Base-by-base conservation (phyloP, 805 yeast genomes). In the Saccharomycopsis synnaedendra region DNA sequence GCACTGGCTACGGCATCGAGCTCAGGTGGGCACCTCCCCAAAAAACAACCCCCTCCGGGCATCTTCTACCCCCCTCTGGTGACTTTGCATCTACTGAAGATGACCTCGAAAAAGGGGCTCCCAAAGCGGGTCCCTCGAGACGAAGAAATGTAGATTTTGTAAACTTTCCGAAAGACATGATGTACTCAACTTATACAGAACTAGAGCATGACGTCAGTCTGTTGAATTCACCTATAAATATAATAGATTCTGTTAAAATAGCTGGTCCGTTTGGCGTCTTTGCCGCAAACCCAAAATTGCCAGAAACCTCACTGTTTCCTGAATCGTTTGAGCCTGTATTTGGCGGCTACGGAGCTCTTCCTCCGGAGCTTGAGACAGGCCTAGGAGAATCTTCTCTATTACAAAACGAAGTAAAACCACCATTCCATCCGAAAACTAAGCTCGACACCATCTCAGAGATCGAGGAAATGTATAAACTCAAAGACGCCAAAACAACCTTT, bases 251-350 rank as follows among this genome's bases (percentile, higher is more conserved):
- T 0, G 70, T 74, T 64, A 57, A 73, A 4, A n/a, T n/a, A n/a
- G 63, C 73, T 41, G 95, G 95, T 1, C 94, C 93, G 9, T 88
- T 86, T 67, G 95, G 94, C 1, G 93, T 85, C 0, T 85, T 19
- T 19, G 19, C 19, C 19, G 19, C 19, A 19, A 19, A 19, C 19
- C 47, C 10, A 7, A 31, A 5, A 30, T 28, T 8, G 32, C 7
- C 38, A 44, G n/a, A 9, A 32, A 38, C 5, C 27, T 36, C 37
- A 37, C 32, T 9, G 32, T 32, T n/a, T 29, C 31, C 32, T 6
- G 27, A 19, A 27, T 29, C 27, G 34, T n/a, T 8, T 28, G 34
- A 10, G n/a, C 31, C 8, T 19, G 35, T 11, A 9, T 31, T 35
- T 11, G 47, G 33, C n/a, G 28, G 33, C 9, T 9, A 31, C 39